Base-by-base conservation (phyloP, 805 yeast species). In the Spathaspora gorwiae region DNA sequence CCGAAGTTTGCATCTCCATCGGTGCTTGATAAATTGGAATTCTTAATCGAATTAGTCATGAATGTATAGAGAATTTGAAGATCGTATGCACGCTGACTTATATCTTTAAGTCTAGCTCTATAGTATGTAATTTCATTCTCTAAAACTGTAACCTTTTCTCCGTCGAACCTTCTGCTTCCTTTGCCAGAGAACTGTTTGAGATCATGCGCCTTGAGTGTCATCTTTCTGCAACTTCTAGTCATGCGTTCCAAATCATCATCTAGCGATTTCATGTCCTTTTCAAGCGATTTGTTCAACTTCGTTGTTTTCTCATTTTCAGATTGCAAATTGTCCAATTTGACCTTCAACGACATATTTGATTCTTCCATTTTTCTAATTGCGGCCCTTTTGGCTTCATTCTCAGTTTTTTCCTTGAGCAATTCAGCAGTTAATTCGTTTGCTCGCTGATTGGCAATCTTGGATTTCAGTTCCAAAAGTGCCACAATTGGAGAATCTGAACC, bases 61-160 rank as follows among this genome's bases (percentile, higher is more conserved):
- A 56, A 67, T 2, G 57, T 47, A 48, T 71, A 64, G 69, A 69
- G 65, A 42, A 61, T 40, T 39, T 59, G 57, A 42, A 70, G 54
- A 47, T 69, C 72, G 40, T 66, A 64, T 39, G 63, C 57, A 40
- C 54, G 59, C 44, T 64, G 38, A 40, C 67, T 63, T 43, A 71
- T 57, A 46, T 79, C 80, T 39, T 70, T 70, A 39, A 77, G 61
- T 52, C 72, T 76, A 43, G 79, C 72, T 51, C 64, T 71, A 57
- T 71, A 75, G 45, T 74, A 68, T 31, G 70, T 70, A 48, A 70
- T 60, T 54, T 78, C 78, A 40, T 65, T 64, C 38, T 68, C 68
- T 31, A 68, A 55, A 11, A 66, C 52, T 14, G 50, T 55, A 7
- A 47, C 37, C 42, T 35, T 41, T 19, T 35, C 37, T 19, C 3